Evolutionary conservation across 495 filamentous ascomycete species (phyloP).

Genomic region (Podospora pseudopauciseta): DNA sequence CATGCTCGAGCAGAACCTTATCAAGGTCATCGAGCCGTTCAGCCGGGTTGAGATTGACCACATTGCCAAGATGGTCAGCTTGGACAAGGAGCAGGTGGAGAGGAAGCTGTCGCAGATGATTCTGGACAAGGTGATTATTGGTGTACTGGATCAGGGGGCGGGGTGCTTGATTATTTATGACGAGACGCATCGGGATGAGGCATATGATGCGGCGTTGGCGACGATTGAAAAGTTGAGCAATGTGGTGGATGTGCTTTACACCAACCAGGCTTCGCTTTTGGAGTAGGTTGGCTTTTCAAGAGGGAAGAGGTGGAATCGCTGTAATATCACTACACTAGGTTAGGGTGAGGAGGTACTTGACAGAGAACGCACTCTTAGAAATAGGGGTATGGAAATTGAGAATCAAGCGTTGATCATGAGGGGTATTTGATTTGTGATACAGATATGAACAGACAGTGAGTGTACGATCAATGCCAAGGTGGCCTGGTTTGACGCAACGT

Average conservation of each 20-base stretch:
- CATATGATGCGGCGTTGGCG: slow-evolving; percentile 88
- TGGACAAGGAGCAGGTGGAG: slow-evolving; percentile 96
- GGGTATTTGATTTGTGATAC: background rate
- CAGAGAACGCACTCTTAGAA: background rate
- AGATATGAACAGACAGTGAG: background rate
- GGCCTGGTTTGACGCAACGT: background rate
- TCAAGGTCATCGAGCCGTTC: slow-evolving; percentile 99
- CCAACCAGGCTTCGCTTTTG: slow-evolving; percentile 91
- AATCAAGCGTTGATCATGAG: background rate
- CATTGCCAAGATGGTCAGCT: slow-evolving; percentile 91
- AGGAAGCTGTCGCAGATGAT: slow-evolving; percentile 99
- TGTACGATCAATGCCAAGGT: no score
- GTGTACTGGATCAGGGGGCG: slow-evolving; percentile 94
- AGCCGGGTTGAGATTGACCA: slow-evolving; percentile 94
- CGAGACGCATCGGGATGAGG: slow-evolving; percentile 86
- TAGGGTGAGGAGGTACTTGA: background rate
- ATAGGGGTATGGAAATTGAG: background rate
- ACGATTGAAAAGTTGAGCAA: slow-evolving; percentile 97
- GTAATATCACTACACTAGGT: slow-evolving; percentile 11
- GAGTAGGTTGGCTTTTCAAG: slow-evolving; percentile 53
- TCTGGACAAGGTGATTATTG: slow-evolving; percentile 95
- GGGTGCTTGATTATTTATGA: slow-evolving; percentile 96
- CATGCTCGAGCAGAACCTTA: slow-evolving; percentile 97
- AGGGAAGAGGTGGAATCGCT: background rate
- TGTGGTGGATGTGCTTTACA: slow-evolving; percentile 95